Base-by-base conservation (phyloP, 306 rosid genomes). In the Phaseolus lunatus region DNA sequence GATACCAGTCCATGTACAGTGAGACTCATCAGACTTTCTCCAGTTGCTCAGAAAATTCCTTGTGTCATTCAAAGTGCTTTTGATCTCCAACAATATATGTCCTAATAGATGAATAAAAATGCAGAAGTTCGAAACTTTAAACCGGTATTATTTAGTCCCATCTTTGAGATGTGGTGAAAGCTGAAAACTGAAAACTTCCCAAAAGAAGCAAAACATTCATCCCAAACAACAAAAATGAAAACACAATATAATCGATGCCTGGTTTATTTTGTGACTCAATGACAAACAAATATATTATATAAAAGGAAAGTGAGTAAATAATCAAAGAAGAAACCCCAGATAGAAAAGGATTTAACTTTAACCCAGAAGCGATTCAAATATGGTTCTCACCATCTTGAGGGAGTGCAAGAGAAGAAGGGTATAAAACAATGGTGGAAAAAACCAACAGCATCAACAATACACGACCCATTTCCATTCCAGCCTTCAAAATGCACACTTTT, bases 1-100 rank as follows among this genome's bases (percentile, higher is more conserved):
- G 78, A 92, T 87, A 19, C 99, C 99, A 76, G 94, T 89, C 99
- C 99, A 95, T 27, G 82, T n/a, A 87, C 99, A 95, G 48, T 93
- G 97, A 80, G 96, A 87, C 52, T 81, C 90, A 83, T 89, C 96
- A 14, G 85, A 53, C 68, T 81, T 82, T 69, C 66, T 69, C 99
- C 99, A 95, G 81, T 95, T 84, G 23, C 85, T 80, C 2, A 95
- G 98, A 75, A 81, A 64, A 78, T 89, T 81, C 75, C 44, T 84
- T 35, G 84, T 92, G 78, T 95, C 99, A 83, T 95, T 95, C 83
- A 92, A 85, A 72, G 80, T 67, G 76, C 81, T 84, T 77, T 87
- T 95, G 29, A 95, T 86, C 75, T 90, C 96, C 90, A 95, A 84
- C 90, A 92, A 87, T 44, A 93, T 64, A 39, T 89, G 48, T 80